phyloP scores from a whole-genome alignment of 2,329 filamentous ascomycete genomes.

The Cladophialophora carrionii region DNA sequence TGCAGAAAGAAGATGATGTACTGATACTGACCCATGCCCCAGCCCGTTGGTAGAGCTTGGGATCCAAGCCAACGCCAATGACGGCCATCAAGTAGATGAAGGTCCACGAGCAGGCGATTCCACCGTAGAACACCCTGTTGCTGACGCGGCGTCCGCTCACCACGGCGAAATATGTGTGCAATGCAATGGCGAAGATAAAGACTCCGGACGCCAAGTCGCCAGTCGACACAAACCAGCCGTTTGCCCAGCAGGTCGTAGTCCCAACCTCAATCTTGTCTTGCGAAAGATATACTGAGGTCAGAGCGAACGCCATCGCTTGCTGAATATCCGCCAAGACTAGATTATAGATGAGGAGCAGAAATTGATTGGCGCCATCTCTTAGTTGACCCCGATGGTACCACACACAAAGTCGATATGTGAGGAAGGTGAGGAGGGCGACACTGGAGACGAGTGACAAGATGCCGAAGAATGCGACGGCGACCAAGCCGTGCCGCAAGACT shows the following conservation, averaged over 20 bases:
- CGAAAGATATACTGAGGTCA: slow-evolving; percentile 54
- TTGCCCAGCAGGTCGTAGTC: slow-evolving; percentile 53
- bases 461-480: slow-evolving; percentile 53
- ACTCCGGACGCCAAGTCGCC: slow-evolving; percentile 58
- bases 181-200: slow-evolving; percentile 59
- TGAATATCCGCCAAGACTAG: slow-evolving; percentile 58
- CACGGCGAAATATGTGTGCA: slow-evolving; percentile 58
- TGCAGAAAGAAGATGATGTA: background rate
- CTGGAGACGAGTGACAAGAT: slow-evolving; percentile 54
- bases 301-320: slow-evolving; percentile 55
- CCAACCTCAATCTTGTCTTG: slow-evolving; percentile 51
- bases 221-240: slow-evolving; percentile 57
- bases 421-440: slow-evolving; percentile 50
- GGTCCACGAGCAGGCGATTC: slow-evolving; percentile 52
- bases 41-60: slow-evolving; percentile 52
- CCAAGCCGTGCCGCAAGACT: slow-evolving; percentile 48
- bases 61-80: slow-evolving; percentile 51
- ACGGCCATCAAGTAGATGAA: slow-evolving; percentile 53
- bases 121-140: slow-evolving; percentile 50
- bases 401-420: slow-evolving; percentile 57
- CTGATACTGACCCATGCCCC: slow-evolving; percentile 54
- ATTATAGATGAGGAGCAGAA: slow-evolving; percentile 59
- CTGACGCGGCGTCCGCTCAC: slow-evolving; percentile 53
- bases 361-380: slow-evolving; percentile 60
- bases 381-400: slow-evolving; percentile 54